Percentiles rank a stretch among this genome's conserved stretches.
Evolutionary conservation across 805 yeast species (phyloP).

Genomic region (Metschnikowia anglica): DNA sequence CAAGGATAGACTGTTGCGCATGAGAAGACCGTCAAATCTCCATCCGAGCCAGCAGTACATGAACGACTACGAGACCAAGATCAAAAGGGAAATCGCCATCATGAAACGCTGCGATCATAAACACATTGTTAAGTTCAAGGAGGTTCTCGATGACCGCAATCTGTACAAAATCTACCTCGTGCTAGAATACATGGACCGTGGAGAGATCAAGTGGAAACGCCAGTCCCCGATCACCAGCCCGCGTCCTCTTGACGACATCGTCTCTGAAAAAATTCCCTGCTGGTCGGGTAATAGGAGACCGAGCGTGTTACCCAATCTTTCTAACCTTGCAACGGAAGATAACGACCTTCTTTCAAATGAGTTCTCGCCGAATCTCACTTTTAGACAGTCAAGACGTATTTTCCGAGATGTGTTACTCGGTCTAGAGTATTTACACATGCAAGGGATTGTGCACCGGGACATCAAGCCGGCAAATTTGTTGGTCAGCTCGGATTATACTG

Average conservation of each 20-base stretch:
- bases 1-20: slow-evolving; percentile 37
- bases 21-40: slow-evolving; percentile 28
- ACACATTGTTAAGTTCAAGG: slow-evolving; percentile 42
- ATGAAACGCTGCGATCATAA: slow-evolving; percentile 48
- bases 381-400: slow-evolving; percentile 65
- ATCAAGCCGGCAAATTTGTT: slow-evolving; percentile 92
- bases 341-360: slow-evolving; percentile 25
- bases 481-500: slow-evolving; percentile 64
- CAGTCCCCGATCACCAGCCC: slow-evolving; percentile 14
- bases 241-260: slow-evolving; percentile 6
- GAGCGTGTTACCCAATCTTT: background rate
- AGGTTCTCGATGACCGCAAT: slow-evolving; percentile 80
- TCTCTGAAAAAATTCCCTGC: slow-evolving; percentile 11
- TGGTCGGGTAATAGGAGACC: slow-evolving; percentile 9
- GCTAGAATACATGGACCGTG: slow-evolving; percentile 83
- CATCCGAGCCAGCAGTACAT: slow-evolving; percentile 20
- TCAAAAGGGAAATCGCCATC: slow-evolving; percentile 44
- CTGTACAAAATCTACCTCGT: slow-evolving; percentile 87
- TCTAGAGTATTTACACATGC: slow-evolving; percentile 83
- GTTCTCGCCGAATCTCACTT: slow-evolving; percentile 58
- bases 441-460: slow-evolving; percentile 91
- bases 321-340: slow-evolving; percentile 18
- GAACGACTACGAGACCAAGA: slow-evolving; percentile 37
- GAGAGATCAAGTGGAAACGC: slow-evolving; percentile 82
- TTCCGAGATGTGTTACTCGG: slow-evolving; percentile 86